Evolutionary conservation across 1,284 basidiomycete genomes (phyloP), one percentile per base, ranked within the genome.

Genomic region (Prillingera fragicola): DNA sequence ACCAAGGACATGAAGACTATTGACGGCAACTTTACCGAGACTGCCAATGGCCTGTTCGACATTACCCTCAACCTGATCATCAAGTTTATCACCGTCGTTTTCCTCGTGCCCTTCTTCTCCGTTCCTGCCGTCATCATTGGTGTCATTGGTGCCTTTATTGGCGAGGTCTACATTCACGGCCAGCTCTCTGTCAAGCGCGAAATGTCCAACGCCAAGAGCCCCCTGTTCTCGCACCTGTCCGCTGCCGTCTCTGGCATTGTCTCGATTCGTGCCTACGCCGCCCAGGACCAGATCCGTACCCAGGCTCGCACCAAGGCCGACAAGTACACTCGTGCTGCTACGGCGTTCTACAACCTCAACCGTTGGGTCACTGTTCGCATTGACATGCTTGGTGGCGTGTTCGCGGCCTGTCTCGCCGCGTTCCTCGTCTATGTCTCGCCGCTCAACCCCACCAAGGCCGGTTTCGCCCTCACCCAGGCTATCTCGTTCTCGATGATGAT

Each of bases 121-220:
- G 38, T 70, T 5, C 61, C 70, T 8, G 69, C 67, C 8, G 26
- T 71, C 18, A 26, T 55, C 43, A 70, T 81, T 19, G 72, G 74
- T 8, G 54, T 67, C 4, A 15, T 78, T 6, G 80, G 79, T 18
- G 74, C 64, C 7, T 69, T 72, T 63, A 67, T 75, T 24, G 79
- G 74, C 22, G 63, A 73, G 54, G 55, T 75, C 17, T 76, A 74
- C 55, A 83, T 87, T 58, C 79, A 79, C 56, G 80, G 81, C 14
- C 85, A 87, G 62, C 72, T 87, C 21, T 79, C 81, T 12, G 82
- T 86, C 35, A 87, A 87, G 61, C 59, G 67, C 38, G 80, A 84
- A 60, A 81, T 81, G 80, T 80, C 77, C 29, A 84, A 83, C 63
- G 78, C 80, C 8, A 70, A 70, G 55, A 77, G 75, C 49, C 83